phyloP scores from a whole-genome alignment of 1,139 yeast genomes.

The Taphrina betulina region DNA sequence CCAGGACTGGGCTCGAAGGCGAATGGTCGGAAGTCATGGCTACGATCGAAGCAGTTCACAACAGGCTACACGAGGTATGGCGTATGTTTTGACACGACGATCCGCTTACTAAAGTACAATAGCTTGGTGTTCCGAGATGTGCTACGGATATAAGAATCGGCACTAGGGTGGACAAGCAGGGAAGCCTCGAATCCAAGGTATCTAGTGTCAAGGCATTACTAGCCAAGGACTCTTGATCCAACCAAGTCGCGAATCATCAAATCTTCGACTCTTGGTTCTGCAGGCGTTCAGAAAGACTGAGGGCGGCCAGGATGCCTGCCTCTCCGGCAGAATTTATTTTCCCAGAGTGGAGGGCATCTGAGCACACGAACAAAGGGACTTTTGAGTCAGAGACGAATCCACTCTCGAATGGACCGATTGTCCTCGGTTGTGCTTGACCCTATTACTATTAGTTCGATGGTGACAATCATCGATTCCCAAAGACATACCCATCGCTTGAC shows the following conservation, averaged over 20 bases:
- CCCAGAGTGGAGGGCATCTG: slow-evolving; percentile 25
- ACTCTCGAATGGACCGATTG: not conserved
- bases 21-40: slow-evolving; percentile 29
- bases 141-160: slow-evolving; percentile 33
- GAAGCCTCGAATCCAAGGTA: slow-evolving; percentile 30
- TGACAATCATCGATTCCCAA: no score
- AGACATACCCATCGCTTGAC: slow-evolving; percentile 22
- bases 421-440: slow-evolving; percentile 15
- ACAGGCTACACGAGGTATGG: slow-evolving; percentile 16
- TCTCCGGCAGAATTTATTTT: slow-evolving; percentile 20
- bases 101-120: not conserved
- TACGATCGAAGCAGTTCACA: slow-evolving; percentile 25
- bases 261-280: no score
- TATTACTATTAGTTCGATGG: no score
- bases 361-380: slow-evolving; percentile 5
- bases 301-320: slow-evolving; percentile 27
- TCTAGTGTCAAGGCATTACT: slow-evolving; percentile 6
- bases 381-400: not conserved
- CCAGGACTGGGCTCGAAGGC: slow-evolving; percentile 28
- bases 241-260: no score
- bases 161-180: slow-evolving; percentile 28
- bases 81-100: not conserved
- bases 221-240: not conserved
- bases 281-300: slow-evolving; percentile 1
- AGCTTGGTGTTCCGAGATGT: slow-evolving; percentile 30